These are phyloP conservation scores for Trifolium dubium DNA, from an alignment of 306 rosid species.

Conservation along the genomic window DNA sequence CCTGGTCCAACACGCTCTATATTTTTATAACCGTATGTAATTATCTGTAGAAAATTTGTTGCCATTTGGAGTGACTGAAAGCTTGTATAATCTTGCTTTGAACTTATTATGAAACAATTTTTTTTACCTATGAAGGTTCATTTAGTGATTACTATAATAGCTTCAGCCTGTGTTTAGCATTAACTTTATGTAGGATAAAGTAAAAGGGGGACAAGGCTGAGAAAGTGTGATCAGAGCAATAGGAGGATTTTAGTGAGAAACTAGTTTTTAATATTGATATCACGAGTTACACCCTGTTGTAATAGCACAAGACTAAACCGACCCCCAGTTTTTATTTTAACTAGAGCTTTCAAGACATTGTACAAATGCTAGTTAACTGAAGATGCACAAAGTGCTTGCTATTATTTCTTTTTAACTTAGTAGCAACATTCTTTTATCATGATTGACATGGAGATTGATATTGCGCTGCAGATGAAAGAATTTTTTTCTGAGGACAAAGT, in stretches of 20 bases:
- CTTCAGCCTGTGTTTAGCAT: background rate
- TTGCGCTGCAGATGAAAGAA: slow-evolving; percentile 77
- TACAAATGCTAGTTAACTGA: background rate
- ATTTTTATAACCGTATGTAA: background rate
- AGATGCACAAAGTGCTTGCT: background rate
- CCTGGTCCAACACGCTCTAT: background rate
- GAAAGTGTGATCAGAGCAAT: background rate
- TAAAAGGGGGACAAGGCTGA: background rate
- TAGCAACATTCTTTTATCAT: slow-evolving; percentile 25
- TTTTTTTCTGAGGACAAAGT: slow-evolving; percentile 70
- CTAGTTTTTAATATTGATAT: slow-evolving; percentile 1
- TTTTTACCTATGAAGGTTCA: background rate
- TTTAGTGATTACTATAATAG: no score
- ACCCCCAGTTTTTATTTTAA: background rate
- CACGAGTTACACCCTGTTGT: slow-evolving; percentile 11
- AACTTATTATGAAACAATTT: background rate
- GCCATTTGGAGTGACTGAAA: background rate
- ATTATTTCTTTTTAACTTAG: slow-evolving; percentile 2
- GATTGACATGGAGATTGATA: slow-evolving; percentile 27
- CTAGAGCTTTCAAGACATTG: background rate
- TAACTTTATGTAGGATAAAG: background rate
- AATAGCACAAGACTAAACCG: background rate
- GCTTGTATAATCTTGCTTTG: background rate
- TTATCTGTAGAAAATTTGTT: slow-evolving; percentile 3
- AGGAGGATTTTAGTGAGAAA: background rate